Evolutionary conservation across 140 eudicot genomes (phyloP).

Genomic region (Anethum foeniculum): DNA sequence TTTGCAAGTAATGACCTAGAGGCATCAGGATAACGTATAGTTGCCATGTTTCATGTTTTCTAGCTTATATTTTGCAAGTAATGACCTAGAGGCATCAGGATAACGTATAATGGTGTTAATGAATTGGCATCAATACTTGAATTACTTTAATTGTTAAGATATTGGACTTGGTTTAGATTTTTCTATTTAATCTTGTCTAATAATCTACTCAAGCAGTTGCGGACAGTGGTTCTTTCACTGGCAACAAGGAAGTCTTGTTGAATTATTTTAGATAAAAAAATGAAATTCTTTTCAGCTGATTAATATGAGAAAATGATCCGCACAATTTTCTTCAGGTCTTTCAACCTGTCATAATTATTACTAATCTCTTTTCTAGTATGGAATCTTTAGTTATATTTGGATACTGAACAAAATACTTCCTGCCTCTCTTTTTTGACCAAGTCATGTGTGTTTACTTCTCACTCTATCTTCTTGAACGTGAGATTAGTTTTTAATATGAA

Average conservation of each 20-base stretch:
- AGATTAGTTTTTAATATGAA: not conserved
- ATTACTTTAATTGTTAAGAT: not conserved
- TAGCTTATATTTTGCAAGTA: not conserved
- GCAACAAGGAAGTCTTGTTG: not conserved
- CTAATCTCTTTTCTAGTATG: not conserved
- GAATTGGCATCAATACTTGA: not conserved
- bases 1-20: constrained; percentile 1
- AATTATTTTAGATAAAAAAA: not conserved
- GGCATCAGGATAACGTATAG: too few relatives aligned
- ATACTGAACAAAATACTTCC: not conserved
- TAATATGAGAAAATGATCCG: not conserved
- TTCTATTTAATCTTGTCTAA: not conserved
- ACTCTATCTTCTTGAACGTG: not conserved
- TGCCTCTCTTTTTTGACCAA: not conserved
- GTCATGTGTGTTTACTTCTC: not conserved
- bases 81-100: not conserved
- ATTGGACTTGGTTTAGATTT: not conserved
- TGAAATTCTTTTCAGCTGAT: not conserved
- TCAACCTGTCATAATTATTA: not conserved
- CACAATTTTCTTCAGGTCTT: not conserved
- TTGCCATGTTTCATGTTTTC: not conserved
- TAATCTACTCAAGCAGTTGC: not conserved
- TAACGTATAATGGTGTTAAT: not conserved
- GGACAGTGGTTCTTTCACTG: not conserved
- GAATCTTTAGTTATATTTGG: not conserved